Conservation (phyloP, 73 alveolate genomes). For the Urostyla sp. region DNA sequence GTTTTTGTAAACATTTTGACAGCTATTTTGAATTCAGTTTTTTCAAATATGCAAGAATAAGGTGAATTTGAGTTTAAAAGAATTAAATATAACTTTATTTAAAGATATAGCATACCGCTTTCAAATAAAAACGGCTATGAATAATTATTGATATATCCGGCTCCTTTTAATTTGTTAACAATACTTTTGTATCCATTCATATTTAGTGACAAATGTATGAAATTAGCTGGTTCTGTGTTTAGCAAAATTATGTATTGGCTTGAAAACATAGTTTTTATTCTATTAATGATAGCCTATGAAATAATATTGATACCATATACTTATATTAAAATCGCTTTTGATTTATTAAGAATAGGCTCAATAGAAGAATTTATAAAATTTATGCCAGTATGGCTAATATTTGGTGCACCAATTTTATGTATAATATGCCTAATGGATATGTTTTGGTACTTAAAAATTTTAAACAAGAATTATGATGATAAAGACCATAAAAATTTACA, state of each 20-base stretch:
- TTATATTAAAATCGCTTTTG: constrained; percentile 10
- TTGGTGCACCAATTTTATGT: constrained; percentile 37
- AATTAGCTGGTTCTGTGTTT: constrained; percentile 17
- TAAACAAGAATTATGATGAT: neutral
- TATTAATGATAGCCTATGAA: constrained; percentile 1
- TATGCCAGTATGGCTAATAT: constrained; percentile 34
- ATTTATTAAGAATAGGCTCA: constrained; percentile 37
- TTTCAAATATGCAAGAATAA: constrained; percentile 36
- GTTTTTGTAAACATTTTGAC: constrained; percentile 57
- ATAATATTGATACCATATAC: constrained; percentile 43
- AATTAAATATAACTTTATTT: constrained; percentile 53
- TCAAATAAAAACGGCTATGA: constrained; percentile 52
- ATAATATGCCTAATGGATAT: constrained; percentile 32
- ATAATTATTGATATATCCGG: constrained; percentile 68
- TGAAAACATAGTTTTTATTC: constrained; percentile 46
- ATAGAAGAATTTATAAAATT: neutral
- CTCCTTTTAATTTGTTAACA: constrained; percentile 59
- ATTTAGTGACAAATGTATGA: constrained; percentile 20
- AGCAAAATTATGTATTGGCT: constrained; percentile 54
- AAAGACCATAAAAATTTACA: too few relatives aligned
- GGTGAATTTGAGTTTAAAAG: constrained; percentile 63
- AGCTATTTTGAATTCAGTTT: constrained; percentile 61
- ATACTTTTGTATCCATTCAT: constrained; percentile 40
- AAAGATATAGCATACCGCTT: constrained; percentile 57
- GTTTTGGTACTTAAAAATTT: constrained; percentile 4